A percentile compares a stretch with the other conserved stretches of the same genome.
Evolutionary conservation across 2,329 filamentous ascomycete species (phyloP).

Genomic region (Nemania sp.): DNA sequence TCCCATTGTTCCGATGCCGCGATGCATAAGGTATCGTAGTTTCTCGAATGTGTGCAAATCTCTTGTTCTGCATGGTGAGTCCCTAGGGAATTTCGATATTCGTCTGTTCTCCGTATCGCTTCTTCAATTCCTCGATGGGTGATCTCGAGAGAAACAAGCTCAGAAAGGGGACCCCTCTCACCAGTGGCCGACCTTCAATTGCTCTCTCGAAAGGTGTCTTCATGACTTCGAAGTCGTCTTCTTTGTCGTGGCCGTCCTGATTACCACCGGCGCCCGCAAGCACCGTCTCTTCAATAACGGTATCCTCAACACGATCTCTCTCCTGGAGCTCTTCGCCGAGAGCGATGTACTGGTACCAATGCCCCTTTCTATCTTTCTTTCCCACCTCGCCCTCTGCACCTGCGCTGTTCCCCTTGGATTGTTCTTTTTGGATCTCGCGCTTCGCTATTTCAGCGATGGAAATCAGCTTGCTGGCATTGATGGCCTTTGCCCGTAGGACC

Average conservation of each 20-base stretch:
- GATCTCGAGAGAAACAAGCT: slow-evolving; percentile 61
- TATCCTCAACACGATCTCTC: slow-evolving; percentile 35
- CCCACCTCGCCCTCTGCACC: not conserved
- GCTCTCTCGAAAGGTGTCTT: slow-evolving; percentile 60
- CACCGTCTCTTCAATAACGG: slow-evolving; percentile 49
- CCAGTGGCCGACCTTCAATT: slow-evolving; percentile 49
- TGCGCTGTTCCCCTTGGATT: not conserved
- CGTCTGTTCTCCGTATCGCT: slow-evolving; percentile 51
- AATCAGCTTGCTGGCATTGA: slow-evolving; percentile 66
- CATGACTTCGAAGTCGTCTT: slow-evolving; percentile 60
- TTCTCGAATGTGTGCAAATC: not conserved
- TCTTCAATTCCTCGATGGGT: slow-evolving; percentile 59
- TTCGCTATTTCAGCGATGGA: slow-evolving; percentile 69
- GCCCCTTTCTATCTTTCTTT: slow-evolving; percentile 3
- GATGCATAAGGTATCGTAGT: not conserved
- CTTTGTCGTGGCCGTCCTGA: slow-evolving; percentile 40
- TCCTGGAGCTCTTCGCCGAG: slow-evolving; percentile 51
- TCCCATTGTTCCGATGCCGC: not conserved
- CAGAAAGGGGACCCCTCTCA: slow-evolving; percentile 56
- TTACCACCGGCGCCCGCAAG: slow-evolving; percentile 38
- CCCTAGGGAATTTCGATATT: slow-evolving; percentile 35
- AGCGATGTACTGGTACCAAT: slow-evolving; percentile 61
- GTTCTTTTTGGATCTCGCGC: slow-evolving; percentile 52
- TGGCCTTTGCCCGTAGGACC: slow-evolving; percentile 54
- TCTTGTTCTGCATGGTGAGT: not conserved